Evolutionary conservation across 768 basidiomycete genomes (phyloP).

Genomic region (Hemileccinum impolitum): DNA sequence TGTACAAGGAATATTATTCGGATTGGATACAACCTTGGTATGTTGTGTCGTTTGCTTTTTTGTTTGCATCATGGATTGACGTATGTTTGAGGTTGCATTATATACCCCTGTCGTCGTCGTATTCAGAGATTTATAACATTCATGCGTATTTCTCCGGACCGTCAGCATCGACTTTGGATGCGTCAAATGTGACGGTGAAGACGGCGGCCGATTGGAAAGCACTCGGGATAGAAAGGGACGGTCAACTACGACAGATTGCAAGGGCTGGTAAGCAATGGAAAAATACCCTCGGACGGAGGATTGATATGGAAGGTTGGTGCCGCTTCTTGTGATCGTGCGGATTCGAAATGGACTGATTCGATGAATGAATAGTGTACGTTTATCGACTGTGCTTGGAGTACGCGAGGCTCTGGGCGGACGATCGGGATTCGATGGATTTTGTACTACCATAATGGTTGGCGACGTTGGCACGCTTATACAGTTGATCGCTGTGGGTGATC

Average conservation of each 20-base stretch:
- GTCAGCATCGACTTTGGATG: constrained; percentile 52
- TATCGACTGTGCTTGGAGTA: constrained; percentile 88
- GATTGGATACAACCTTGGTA: constrained; percentile 93
- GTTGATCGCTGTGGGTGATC: not conserved
- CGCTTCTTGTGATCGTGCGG: not conserved
- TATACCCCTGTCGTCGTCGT: constrained; percentile 85
- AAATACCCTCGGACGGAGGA: constrained; percentile 70
- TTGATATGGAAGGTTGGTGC: constrained; percentile 88
- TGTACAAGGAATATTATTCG: constrained; percentile 87
- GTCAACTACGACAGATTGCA: constrained; percentile 75
- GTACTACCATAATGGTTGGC: constrained; percentile 12
- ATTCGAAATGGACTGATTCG: not conserved
- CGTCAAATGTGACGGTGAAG: constrained; percentile 48
- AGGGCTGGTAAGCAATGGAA: constrained; percentile 94
- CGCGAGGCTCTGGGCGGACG: constrained; percentile 80
- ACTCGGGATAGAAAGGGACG: constrained; percentile 58
- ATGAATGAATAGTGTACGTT: constrained; percentile 59
- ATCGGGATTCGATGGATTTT: constrained; percentile 67
- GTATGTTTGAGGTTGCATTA: constrained; percentile 73
- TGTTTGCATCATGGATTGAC: not conserved
- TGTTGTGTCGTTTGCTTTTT: constrained; percentile 17
- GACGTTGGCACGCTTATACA: not conserved
- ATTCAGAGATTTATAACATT: constrained; percentile 91
- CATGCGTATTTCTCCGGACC: constrained; percentile 92
- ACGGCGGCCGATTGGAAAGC: constrained; percentile 28